phyloP scores from a whole-genome alignment of 2,329 filamentous ascomycete species.

The Pseudogymnoascus sp. region DNA sequence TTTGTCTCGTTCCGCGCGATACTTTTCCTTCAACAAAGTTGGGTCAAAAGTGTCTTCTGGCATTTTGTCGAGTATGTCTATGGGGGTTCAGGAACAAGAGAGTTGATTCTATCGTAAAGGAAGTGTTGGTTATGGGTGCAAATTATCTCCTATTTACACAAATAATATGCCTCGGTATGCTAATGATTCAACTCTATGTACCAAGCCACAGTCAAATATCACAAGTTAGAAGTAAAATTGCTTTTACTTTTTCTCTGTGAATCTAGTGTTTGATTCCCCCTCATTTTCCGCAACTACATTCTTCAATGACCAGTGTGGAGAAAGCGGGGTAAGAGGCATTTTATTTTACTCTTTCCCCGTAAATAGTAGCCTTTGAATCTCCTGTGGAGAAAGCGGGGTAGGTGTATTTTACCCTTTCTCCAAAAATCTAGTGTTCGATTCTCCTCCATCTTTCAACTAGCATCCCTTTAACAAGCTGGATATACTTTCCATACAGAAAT shows the following conservation, averaged over 20 bases:
- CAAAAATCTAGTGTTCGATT: not conserved
- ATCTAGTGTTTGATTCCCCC: not conserved
- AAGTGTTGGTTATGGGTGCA: not conserved
- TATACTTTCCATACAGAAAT: not conserved
- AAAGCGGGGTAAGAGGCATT: not conserved
- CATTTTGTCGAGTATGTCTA: not conserved
- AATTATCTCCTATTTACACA: not conserved
- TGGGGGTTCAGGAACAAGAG: not conserved
- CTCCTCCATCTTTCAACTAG: not conserved
- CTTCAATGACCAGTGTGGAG: not conserved
- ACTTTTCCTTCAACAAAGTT: not conserved
- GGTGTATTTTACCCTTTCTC: not conserved
- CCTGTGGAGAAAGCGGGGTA: not conserved
- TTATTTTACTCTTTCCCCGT: not conserved
- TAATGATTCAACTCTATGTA: not conserved
- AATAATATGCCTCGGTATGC: not conserved
- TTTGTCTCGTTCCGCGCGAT: constrained; percentile 14
- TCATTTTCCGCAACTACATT: not conserved
- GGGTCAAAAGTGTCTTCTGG: not conserved
- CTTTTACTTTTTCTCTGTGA: not conserved
- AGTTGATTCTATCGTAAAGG: not conserved
- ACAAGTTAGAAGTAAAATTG: not conserved
- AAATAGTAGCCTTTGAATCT: not conserved
- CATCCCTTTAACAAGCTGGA: not conserved
- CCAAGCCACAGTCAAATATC: not conserved